Evolutionary conservation across 176 grass and related monocot species (phyloP).

Genomic region (Alloteropsis semialata): DNA sequence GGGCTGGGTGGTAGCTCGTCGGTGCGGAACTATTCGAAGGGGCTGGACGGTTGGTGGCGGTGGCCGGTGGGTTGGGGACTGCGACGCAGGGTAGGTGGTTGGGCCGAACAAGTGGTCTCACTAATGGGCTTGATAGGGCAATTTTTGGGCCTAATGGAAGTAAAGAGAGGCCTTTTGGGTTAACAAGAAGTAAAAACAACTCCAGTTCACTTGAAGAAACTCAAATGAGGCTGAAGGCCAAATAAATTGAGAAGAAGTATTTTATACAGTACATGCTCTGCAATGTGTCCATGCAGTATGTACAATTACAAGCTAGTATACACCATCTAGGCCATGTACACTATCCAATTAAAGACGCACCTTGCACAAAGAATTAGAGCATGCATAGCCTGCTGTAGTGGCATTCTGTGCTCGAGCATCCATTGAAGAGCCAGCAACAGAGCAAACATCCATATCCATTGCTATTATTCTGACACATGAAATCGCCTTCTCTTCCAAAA

Average conservation of each 20-base stretch:
- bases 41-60: not conserved
- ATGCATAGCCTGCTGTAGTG: not conserved
- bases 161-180: not conserved
- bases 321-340: not conserved
- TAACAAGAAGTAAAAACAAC: not conserved
- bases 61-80: not conserved
- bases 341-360: not conserved
- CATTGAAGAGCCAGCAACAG: not conserved
- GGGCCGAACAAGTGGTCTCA: not conserved
- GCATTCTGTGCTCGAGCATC: not conserved
- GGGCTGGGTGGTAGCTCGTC: constrained; percentile 5
- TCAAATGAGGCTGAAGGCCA: not conserved
- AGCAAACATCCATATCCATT: not conserved
- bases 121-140: not conserved
- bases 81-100: not conserved
- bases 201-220: too few relatives aligned
- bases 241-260: not conserved
- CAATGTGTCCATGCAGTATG: not conserved
- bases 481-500: not conserved
- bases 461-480: not conserved
- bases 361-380: not conserved
- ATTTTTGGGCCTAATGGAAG: not conserved
- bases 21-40: not conserved
- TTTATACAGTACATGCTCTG: not conserved
- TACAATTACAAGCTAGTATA: not conserved